Conservation (phyloP, 768 basidiomycete genomes). For the Trichaptum fuscoviolaceum region DNA sequence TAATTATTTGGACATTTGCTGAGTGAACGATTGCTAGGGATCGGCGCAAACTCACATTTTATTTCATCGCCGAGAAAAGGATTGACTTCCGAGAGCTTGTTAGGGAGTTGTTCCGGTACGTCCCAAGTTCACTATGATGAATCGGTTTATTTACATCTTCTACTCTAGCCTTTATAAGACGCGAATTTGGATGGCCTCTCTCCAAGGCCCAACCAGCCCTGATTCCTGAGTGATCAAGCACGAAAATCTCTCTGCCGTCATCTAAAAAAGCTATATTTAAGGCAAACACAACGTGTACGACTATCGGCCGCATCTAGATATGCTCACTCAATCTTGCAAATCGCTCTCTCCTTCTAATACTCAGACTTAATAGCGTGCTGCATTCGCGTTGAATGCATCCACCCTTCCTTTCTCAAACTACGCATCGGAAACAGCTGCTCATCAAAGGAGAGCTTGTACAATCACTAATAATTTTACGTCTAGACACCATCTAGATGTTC, state of each 20-base stretch:
- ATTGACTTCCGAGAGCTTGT: constrained; percentile 97
- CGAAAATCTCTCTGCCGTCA: constrained; percentile 19
- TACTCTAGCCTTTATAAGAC: constrained; percentile 80
- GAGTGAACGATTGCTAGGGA: constrained; percentile 52
- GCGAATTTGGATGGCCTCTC: constrained; percentile 91
- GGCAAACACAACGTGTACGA: constrained; percentile 5
- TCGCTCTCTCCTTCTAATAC: background rate
- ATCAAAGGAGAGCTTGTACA: background rate
- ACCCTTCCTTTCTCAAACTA: background rate
- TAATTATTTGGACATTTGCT: constrained; percentile 4
- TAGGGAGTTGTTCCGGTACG: constrained; percentile 85
- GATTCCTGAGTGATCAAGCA: constrained; percentile 37
- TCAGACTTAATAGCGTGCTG: background rate
- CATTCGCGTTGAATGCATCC: background rate
- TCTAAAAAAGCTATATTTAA: constrained; percentile 12
- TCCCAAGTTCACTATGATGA: constrained; percentile 14
- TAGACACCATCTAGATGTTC: background rate
- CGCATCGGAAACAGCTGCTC: background rate
- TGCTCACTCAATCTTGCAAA: constrained; percentile 13
- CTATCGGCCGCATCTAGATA: constrained; percentile 26
- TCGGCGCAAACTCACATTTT: constrained; percentile 96
- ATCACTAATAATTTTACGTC: background rate
- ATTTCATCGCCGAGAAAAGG: constrained; percentile 92
- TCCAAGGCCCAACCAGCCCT: constrained; percentile 45
- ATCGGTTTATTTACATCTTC: constrained; percentile 3